Evolutionary conservation across 2,329 filamentous ascomycete species (phyloP).

Genomic region (Byssothecium circinans): DNA sequence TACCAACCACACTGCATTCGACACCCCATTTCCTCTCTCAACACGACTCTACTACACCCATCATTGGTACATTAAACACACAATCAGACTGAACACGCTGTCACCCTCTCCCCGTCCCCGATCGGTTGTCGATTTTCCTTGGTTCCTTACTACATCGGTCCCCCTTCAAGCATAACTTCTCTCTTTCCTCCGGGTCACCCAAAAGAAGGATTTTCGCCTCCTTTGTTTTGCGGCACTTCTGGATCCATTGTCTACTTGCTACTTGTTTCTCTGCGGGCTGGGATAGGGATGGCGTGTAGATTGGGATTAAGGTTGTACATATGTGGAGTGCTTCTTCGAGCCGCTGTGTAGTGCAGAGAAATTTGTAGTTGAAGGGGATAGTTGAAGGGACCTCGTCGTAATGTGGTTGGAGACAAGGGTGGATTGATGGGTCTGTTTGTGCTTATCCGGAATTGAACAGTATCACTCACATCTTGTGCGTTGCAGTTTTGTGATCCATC

Average conservation of each 20-base stretch:
- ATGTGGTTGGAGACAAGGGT: slow-evolving; percentile 27
- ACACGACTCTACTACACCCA: slow-evolving; percentile 18
- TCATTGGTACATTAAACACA: slow-evolving; percentile 15
- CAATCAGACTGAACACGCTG: slow-evolving; percentile 21
- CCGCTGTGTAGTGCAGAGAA: slow-evolving; percentile 20
- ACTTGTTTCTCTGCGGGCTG: slow-evolving; percentile 33
- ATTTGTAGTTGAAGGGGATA: slow-evolving; percentile 17
- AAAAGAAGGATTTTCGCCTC: slow-evolving; percentile 10
- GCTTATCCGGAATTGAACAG: slow-evolving; percentile 27
- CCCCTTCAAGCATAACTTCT: slow-evolving; percentile 15
- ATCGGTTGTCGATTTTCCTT: slow-evolving; percentile 4
- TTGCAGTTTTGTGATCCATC: too few species aligned
- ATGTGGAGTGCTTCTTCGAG: slow-evolving; percentile 7
- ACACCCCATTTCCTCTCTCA: slow-evolving; percentile 15
- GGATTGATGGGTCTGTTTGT: slow-evolving; percentile 25
- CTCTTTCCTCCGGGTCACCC: slow-evolving; percentile 4
- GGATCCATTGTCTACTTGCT: slow-evolving; percentile 21
- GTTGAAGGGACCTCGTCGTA: slow-evolving; percentile 27
- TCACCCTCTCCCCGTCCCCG: slow-evolving; percentile 1
- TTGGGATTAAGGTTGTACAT: slow-evolving; percentile 18
- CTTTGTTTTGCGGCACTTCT: slow-evolving; percentile 14
- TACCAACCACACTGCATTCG: slow-evolving; percentile 18
- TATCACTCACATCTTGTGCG: slow-evolving; percentile 11
- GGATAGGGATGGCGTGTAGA: slow-evolving; percentile 18
- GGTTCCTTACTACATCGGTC: slow-evolving; percentile 1